Percentiles rank a stretch among this genome's conserved stretches.
Conservation (phyloP, 2,329 filamentous ascomycete genomes). For the Dactylonectria macrodidyma region DNA sequence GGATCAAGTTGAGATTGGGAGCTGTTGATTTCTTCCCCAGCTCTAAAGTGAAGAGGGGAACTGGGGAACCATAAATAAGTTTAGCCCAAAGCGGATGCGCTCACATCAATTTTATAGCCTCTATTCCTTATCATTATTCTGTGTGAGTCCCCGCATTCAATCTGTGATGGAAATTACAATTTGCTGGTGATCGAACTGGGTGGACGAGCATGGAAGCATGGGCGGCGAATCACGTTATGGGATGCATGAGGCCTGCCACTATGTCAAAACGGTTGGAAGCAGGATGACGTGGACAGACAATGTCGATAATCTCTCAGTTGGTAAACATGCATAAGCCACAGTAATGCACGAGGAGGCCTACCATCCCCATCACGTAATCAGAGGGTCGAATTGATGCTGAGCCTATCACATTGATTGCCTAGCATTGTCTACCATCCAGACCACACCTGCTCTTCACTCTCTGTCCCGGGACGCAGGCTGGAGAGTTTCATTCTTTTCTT, state of each 20-base stretch:
- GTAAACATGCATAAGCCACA: background rate
- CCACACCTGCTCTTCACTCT: background rate
- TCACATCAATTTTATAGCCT: background rate
- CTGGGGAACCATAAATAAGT: background rate
- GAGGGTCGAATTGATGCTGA: background rate
- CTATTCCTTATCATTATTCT: conserved; percentile 2
- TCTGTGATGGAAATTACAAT: background rate
- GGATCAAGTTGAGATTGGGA: background rate
- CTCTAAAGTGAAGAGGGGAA: background rate
- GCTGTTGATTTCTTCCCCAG: conserved; percentile 1
- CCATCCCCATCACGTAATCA: background rate
- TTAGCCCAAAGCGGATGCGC: background rate
- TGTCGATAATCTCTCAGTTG: background rate
- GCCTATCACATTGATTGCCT: background rate
- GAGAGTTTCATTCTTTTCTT: background rate
- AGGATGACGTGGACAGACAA: conserved; percentile 1
- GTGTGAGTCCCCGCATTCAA: background rate
- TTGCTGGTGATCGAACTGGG: background rate
- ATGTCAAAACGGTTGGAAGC: background rate
- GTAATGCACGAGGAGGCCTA: conserved; percentile 4
- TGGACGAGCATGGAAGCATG: background rate
- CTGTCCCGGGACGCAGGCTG: background rate
- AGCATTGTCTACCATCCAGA: background rate
- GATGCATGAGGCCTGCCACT: conserved; percentile 2
- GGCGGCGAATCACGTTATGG: background rate